These are phyloP conservation scores for Bacterosira constricta DNA, from an alignment of 108 stramenopile species.

Conservation along the genomic window DNA sequence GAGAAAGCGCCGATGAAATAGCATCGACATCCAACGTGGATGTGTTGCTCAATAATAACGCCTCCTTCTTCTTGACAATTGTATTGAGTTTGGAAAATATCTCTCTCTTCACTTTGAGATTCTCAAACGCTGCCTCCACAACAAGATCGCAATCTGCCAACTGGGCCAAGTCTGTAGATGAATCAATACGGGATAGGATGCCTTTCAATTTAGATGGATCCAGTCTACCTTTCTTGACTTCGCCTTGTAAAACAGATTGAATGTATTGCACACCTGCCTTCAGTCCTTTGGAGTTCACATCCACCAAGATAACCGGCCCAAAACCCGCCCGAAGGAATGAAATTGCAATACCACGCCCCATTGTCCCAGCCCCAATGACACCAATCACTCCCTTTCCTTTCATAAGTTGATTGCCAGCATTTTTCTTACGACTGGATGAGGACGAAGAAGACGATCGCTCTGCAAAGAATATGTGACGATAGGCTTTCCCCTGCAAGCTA, in stretches of 20 bases:
- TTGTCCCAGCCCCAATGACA: slow-evolving; percentile 95
- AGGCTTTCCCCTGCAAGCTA: slow-evolving; percentile 77
- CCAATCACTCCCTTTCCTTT: slow-evolving; percentile 56
- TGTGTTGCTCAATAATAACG: slow-evolving; percentile 81
- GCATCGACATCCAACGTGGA: slow-evolving; percentile 94
- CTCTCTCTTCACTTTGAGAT: slow-evolving; percentile 88
- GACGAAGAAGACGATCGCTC: slow-evolving; percentile 81
- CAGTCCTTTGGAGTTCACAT: slow-evolving; percentile 74
- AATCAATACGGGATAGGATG: slow-evolving; percentile 19
- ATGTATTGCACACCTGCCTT: slow-evolving; percentile 68
- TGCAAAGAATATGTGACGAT: slow-evolving; percentile 94
- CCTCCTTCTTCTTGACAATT: slow-evolving; percentile 54
- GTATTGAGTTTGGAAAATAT: slow-evolving; percentile 88
- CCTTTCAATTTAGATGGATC: slow-evolving; percentile 36
- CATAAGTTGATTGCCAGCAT: slow-evolving; percentile 1
- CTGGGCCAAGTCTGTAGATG: slow-evolving; percentile 48
- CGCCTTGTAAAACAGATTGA: slow-evolving; percentile 53
- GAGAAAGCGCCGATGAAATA: slow-evolving; percentile 76
- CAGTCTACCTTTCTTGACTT: slow-evolving; percentile 60
- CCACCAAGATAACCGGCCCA: slow-evolving; percentile 82
- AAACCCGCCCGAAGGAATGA: slow-evolving; percentile 90
- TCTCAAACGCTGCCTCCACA: slow-evolving; percentile 97
- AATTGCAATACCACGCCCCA: slow-evolving; percentile 97
- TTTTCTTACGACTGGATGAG: slow-evolving; percentile 9
- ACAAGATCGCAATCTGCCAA: slow-evolving; percentile 71